A percentile compares a stretch with the other conserved stretches of the same genome.
phyloP scores from a whole-genome alignment of 2,329 filamentous ascomycete species.

The Aureobasidium sp. region DNA sequence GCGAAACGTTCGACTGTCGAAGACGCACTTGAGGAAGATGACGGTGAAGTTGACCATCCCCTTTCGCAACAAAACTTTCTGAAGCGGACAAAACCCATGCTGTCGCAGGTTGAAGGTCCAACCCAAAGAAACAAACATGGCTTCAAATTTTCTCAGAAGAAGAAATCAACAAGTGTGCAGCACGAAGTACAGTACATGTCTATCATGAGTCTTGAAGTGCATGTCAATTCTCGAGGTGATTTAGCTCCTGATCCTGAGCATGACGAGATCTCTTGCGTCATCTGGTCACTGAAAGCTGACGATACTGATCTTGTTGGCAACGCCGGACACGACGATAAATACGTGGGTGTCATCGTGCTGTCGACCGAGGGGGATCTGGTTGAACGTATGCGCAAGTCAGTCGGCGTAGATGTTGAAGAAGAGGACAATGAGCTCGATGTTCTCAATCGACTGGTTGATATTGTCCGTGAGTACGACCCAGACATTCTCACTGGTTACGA shows the following conservation, averaged over 20 bases:
- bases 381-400: slow-evolving; percentile 54
- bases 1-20: slow-evolving; percentile 24
- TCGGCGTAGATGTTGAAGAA: slow-evolving; percentile 58
- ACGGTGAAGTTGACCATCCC: slow-evolving; percentile 26
- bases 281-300: slow-evolving; percentile 82
- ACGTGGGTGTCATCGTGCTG: slow-evolving; percentile 67
- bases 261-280: slow-evolving; percentile 80
- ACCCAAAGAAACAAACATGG: slow-evolving; percentile 77
- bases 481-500: slow-evolving; percentile 94
- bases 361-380: slow-evolving; percentile 45
- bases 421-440: slow-evolving; percentile 78
- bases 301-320: slow-evolving; percentile 51
- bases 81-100: slow-evolving; percentile 31
- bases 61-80: slow-evolving; percentile 22
- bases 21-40: slow-evolving; percentile 17
- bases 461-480: slow-evolving; percentile 77
- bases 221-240: slow-evolving; percentile 77
- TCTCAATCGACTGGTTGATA: slow-evolving; percentile 76
- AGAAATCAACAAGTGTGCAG: slow-evolving; percentile 66
- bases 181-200: slow-evolving; percentile 93
- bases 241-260: slow-evolving; percentile 83
- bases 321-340: slow-evolving; percentile 40
- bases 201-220: slow-evolving; percentile 87
- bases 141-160: slow-evolving; percentile 78
- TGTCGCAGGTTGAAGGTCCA: slow-evolving; percentile 83